Evolutionary conservation across 129 eudicot genomes (phyloP).

Genomic region (Chrysanthemum lavandulifolium): DNA sequence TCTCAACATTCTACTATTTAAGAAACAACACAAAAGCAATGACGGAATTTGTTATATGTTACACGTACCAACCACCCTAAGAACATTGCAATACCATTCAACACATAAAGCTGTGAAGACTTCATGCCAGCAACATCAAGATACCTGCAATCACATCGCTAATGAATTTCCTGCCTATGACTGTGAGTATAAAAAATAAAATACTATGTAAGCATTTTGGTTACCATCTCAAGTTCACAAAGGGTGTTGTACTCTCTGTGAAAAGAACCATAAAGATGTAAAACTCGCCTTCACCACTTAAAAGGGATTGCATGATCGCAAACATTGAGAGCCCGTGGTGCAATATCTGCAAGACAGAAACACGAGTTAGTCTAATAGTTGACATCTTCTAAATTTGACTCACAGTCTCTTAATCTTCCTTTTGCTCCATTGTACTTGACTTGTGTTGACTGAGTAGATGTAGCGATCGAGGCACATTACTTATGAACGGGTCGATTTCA

Average conservation of each 20-base stretch:
- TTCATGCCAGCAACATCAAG: conserved; percentile 75
- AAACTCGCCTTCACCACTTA: conserved; percentile 60
- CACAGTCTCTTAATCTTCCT: neutral
- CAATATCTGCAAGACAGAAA: conserved; percentile 41
- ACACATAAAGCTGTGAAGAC: conserved; percentile 57
- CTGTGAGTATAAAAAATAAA: neutral
- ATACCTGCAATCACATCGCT: conserved; percentile 47
- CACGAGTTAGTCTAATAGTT: conserved; percentile 5
- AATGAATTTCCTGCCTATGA: conserved; percentile 9
- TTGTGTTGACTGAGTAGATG: neutral
- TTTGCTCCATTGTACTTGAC: too few species aligned
- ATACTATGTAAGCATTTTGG: conserved; percentile 4
- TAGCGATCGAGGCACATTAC: neutral
- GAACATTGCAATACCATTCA: conserved; percentile 81
- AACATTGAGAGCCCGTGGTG: conserved; percentile 85
- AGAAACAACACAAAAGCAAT: neutral
- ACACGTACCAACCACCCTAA: conserved; percentile 85
- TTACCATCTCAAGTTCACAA: conserved; percentile 86
- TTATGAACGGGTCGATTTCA: neutral
- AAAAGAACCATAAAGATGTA: conserved; percentile 82
- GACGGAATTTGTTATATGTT: neutral
- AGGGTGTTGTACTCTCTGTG: conserved; percentile 83
- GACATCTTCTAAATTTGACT: conserved; percentile 13
- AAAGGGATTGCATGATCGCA: conserved; percentile 56
- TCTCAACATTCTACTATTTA: neutral